phyloP scores from a whole-genome alignment of 192 early-diverging fungal genomes.

The Entomortierella beljakovae region DNA sequence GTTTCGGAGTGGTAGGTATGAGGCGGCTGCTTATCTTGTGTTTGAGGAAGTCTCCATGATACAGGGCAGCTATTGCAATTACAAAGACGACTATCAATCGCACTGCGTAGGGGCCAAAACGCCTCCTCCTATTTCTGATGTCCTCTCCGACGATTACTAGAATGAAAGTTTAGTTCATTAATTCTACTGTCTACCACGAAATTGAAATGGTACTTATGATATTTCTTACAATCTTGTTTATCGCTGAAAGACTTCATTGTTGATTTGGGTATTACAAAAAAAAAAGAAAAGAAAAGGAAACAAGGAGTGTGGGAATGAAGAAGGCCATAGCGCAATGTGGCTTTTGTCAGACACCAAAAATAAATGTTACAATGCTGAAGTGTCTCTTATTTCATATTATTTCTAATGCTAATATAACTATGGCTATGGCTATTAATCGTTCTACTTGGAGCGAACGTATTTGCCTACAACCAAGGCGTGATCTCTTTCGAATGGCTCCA shows the following conservation, averaged over 20 bases:
- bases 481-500: conserved; percentile 99
- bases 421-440: too few species aligned
- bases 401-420: background rate
- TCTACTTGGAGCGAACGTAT: conserved; percentile 76
- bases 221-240: background rate
- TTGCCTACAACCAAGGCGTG: conserved; percentile 98
- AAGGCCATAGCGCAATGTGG: background rate
- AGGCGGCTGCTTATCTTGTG: too few species aligned
- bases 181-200: background rate
- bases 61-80: background rate
- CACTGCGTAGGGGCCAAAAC: background rate
- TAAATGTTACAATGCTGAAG: too few species aligned
- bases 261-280: background rate
- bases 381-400: too few species aligned
- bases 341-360: too few species aligned
- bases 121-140: background rate
- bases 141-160: background rate
- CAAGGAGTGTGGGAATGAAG: background rate
- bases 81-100: background rate
- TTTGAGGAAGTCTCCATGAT: too few species aligned
- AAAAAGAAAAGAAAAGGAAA: background rate
- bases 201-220: background rate
- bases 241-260: background rate
- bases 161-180: background rate
- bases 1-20: background rate